Percentiles rank a stretch among this genome's conserved stretches.
These are phyloP conservation scores for Apiotrichum laibachii DNA, from an alignment of 1,284 basidiomycete species.

Conservation along the genomic window DNA sequence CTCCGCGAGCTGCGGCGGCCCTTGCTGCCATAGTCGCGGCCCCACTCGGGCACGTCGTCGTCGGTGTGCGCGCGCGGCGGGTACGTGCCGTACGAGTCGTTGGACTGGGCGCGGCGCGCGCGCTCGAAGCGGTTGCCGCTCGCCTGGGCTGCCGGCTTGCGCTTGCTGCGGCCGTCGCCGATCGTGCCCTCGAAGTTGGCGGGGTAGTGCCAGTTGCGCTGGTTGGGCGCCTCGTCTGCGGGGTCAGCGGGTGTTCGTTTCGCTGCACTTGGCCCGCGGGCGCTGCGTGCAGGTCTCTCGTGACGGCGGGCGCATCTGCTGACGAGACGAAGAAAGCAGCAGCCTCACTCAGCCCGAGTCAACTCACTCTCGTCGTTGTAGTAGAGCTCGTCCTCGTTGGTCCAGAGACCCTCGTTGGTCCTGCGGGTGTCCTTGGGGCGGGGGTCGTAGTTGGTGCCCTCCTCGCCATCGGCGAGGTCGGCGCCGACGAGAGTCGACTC, in stretches of 20 bases:
- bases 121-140: constrained; percentile 41
- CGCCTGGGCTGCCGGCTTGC: constrained; percentile 17
- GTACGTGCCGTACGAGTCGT: constrained; percentile 23
- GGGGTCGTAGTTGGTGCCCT: constrained; percentile 47
- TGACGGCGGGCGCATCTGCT: neutral
- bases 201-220: constrained; percentile 52
- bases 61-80: constrained; percentile 41
- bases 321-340: too few relatives aligned
- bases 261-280: neutral
- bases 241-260: neutral
- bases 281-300: neutral
- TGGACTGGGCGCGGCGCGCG: constrained; percentile 28
- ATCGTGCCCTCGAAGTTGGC: constrained; percentile 52
- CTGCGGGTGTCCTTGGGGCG: constrained; percentile 26
- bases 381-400: constrained; percentile 44
- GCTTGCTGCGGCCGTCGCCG: constrained; percentile 31
- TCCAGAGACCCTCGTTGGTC: constrained; percentile 44
- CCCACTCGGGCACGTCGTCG: constrained; percentile 53
- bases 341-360: too few relatives aligned
- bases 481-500: constrained; percentile 68
- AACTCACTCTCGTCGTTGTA: constrained; percentile 36
- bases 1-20: constrained; percentile 23
- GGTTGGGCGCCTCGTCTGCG: constrained; percentile 49
- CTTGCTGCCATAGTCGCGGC: constrained; percentile 49
- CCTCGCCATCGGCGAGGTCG: constrained; percentile 74